Percentiles rank a stretch among this genome's conserved stretches.
Evolutionary conservation across 139 green algal species (phyloP).

Genomic region (Coelastrella sp.): DNA sequence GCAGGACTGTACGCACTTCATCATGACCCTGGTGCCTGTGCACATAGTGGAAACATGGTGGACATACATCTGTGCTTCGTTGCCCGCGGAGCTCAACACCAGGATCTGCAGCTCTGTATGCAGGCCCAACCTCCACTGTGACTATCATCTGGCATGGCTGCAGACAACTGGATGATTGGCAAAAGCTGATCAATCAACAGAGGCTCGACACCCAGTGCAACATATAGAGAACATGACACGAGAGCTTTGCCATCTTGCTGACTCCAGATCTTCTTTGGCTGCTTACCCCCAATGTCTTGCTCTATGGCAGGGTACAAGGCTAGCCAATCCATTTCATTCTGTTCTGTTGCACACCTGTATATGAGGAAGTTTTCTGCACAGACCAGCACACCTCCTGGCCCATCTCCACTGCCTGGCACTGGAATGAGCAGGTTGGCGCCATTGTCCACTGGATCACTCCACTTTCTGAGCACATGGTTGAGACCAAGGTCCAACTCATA

Average conservation of each 20-base stretch:
- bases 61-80: too few species aligned
- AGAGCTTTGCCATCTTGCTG: neutral
- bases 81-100: too few species aligned
- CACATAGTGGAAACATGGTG: neutral
- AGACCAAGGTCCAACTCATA: constrained; percentile 99
- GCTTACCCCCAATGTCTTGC: neutral
- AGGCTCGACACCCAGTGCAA: too few species aligned
- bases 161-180: too few species aligned
- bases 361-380: constrained; percentile 98
- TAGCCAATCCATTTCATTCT: too few species aligned
- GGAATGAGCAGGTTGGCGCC: constrained; percentile 96
- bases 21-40: constrained; percentile 51
- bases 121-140: neutral
- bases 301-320: neutral
- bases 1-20: constrained; percentile 91
- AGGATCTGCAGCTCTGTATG: neutral
- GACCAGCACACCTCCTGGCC: constrained; percentile 93
- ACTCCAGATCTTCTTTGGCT: neutral
- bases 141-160: neutral
- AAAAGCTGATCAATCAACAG: too few species aligned
- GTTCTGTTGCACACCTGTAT: constrained; percentile 89
- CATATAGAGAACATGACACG: neutral
- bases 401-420: constrained; percentile 92
- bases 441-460: constrained; percentile 93
- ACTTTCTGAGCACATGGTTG: constrained; percentile 97